A percentile compares a stretch with the other conserved stretches of the same genome.
These are phyloP conservation scores for Lentinula edodes DNA, from an alignment of 768 basidiomycete genomes.

Conservation along the genomic window DNA sequence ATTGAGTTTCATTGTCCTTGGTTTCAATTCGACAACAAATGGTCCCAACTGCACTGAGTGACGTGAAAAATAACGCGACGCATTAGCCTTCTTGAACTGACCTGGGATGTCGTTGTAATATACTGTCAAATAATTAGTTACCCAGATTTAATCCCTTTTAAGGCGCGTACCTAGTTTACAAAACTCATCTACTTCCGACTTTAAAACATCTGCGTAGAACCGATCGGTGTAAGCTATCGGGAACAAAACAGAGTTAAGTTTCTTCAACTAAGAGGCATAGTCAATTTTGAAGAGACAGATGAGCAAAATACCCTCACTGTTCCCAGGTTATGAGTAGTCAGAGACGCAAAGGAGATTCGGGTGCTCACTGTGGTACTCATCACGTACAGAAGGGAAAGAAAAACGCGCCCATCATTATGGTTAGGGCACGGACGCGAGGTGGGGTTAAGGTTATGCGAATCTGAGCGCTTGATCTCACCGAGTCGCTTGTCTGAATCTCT, in stretches of 20 bases:
- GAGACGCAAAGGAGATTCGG: conserved; percentile 65
- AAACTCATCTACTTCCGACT: conserved; percentile 76
- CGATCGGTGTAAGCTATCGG: conserved; percentile 86
- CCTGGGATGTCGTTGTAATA: conserved; percentile 89
- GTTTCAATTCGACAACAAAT: conserved; percentile 82
- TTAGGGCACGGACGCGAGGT: too few species aligned
- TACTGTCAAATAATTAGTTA: conserved; percentile 37
- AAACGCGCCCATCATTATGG: not conserved
- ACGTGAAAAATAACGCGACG: not conserved
- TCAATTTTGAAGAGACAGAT: conserved; percentile 26
- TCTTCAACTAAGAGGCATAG: not conserved
- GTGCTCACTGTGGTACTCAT: conserved; percentile 14
- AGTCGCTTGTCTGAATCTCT: too few species aligned
- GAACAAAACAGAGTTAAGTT: conserved; percentile 71
- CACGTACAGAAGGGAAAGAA: not conserved
- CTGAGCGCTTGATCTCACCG: too few species aligned
- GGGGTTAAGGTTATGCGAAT: too few species aligned
- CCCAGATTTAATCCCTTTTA: conserved; percentile 10
- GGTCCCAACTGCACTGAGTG: conserved; percentile 53
- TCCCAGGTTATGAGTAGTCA: conserved; percentile 81
- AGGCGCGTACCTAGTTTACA: conserved; percentile 76
- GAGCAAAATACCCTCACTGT: conserved; percentile 47
- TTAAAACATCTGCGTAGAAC: conserved; percentile 78
- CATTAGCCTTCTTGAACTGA: not conserved
- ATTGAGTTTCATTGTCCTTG: conserved; percentile 45